Percentiles rank a stretch among this genome's conserved stretches.
These are phyloP conservation scores for Sodiomyces alkalinus DNA, from an alignment of 2,329 filamentous ascomycete species.

Conservation along the genomic window DNA sequence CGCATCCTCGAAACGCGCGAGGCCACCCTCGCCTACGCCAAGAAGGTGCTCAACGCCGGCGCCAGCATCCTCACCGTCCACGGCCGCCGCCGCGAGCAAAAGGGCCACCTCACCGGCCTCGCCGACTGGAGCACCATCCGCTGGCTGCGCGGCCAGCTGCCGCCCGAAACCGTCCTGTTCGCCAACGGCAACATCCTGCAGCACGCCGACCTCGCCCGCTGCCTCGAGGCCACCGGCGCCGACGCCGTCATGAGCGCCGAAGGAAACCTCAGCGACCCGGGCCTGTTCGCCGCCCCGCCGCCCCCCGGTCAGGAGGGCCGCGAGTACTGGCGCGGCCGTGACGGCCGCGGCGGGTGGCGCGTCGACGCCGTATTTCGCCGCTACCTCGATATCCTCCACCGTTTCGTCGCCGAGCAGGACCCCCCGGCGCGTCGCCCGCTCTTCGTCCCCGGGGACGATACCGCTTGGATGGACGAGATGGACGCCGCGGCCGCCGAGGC, in stretches of 20 bases:
- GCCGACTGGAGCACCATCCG: conserved; percentile 84
- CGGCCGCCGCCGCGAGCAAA: conserved; percentile 77
- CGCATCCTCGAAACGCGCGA: conserved; percentile 76
- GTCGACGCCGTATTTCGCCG: conserved; percentile 77
- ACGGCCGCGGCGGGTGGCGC: conserved; percentile 72
- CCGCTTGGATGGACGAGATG: conserved; percentile 27
- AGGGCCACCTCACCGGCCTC: conserved; percentile 85
- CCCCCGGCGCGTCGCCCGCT: conserved; percentile 56
- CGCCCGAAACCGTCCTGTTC: conserved; percentile 80
- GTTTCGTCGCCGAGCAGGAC: conserved; percentile 51
- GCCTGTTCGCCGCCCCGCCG: conserved; percentile 63
- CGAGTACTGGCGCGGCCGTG: conserved; percentile 73
- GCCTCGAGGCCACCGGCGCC: conserved; percentile 69
- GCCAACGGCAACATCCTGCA: conserved; percentile 91
- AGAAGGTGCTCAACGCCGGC: conserved; percentile 71
- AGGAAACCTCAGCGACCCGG: conserved; percentile 83
- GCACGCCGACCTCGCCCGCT: conserved; percentile 60
- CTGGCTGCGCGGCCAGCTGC: conserved; percentile 69
- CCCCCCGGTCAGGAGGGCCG: conserved; percentile 47
- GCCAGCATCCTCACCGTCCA: conserved; percentile 91
- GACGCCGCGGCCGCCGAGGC: conserved; percentile 12
- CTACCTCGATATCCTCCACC: conserved; percentile 83
- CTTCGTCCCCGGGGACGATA: conserved; percentile 49
- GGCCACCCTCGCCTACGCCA: conserved; percentile 76
- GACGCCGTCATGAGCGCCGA: conserved; percentile 95